Evolutionary conservation across 139 green algal genomes (phyloP).

Genomic region (Volvox africanus): DNA sequence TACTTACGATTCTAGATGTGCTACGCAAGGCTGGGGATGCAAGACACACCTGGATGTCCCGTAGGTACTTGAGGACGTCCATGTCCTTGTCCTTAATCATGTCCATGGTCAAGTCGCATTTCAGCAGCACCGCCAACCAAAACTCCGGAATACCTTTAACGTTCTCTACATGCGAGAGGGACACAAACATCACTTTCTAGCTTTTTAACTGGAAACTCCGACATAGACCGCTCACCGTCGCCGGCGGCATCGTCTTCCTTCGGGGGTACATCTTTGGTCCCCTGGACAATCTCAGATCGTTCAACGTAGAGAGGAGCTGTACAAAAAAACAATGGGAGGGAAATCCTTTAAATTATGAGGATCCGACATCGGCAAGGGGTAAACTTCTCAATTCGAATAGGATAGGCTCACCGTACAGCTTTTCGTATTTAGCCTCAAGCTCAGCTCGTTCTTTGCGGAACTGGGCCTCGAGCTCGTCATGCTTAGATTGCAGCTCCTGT

Average conservation of each 20-base stretch:
- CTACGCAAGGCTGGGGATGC: neutral
- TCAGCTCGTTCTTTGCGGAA: conserved; percentile 78
- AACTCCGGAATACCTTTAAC: conserved; percentile 89
- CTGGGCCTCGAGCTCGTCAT: conserved; percentile 80
- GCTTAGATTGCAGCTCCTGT: conserved; percentile 76
- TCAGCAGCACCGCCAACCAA: conserved; percentile 84
- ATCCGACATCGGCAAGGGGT: neutral
- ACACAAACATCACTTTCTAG: neutral
- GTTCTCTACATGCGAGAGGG: conserved; percentile 2
- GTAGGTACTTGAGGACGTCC: conserved; percentile 87
- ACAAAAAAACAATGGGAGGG: neutral
- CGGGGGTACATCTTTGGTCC: conserved; percentile 70
- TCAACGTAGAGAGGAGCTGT: conserved; percentile 85
- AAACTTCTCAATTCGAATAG: neutral
- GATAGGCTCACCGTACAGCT: conserved; percentile 73
- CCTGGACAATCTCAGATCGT: conserved; percentile 76
- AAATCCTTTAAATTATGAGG: neutral
- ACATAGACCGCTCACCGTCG: conserved; percentile 11
- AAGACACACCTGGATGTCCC: conserved; percentile 79
- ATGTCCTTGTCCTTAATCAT: conserved; percentile 91
- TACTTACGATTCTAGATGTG: too few relatives aligned
- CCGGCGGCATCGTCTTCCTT: conserved; percentile 55
- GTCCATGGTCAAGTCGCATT: conserved; percentile 73
- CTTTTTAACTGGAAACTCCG: neutral
- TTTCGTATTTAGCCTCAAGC: conserved; percentile 84